phyloP scores from a whole-genome alignment of 2,329 filamentous ascomycete genomes.

The Alternaria novae-zelandiae region DNA sequence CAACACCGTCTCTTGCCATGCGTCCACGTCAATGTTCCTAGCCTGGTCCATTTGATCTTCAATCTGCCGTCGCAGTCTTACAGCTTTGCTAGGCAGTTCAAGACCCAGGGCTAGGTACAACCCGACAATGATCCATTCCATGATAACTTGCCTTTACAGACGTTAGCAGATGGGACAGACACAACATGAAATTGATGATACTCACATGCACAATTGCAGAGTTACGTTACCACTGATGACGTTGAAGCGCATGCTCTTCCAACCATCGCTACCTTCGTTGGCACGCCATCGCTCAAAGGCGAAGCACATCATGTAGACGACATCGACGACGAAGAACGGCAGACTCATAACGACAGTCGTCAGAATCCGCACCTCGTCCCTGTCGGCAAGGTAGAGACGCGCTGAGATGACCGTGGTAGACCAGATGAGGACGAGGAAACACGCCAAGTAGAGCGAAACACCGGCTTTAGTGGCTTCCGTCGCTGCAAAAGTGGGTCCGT shows the following conservation, averaged over 20 bases:
- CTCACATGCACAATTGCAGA: slow-evolving; percentile 45
- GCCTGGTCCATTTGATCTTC: slow-evolving; percentile 34
- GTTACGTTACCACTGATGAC: slow-evolving; percentile 45
- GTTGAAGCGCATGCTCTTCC: slow-evolving; percentile 37
- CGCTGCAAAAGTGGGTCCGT: slow-evolving; percentile 39
- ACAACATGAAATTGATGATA: slow-evolving; percentile 4
- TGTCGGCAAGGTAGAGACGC: slow-evolving; percentile 41
- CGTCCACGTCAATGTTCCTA: slow-evolving; percentile 34
- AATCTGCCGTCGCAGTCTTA: slow-evolving; percentile 35
- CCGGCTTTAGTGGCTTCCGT: slow-evolving; percentile 46
- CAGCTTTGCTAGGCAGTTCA: slow-evolving; percentile 40
- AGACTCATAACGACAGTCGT: slow-evolving; percentile 45
- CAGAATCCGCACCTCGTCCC: slow-evolving; percentile 43
- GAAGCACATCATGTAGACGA: slow-evolving; percentile 49
- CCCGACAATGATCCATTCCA: slow-evolving; percentile 44
- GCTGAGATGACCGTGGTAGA: slow-evolving; percentile 45
- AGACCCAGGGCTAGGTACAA: slow-evolving; percentile 42
- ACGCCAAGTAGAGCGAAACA: slow-evolving; percentile 41
- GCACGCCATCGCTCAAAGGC: slow-evolving; percentile 37
- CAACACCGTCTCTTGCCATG: slow-evolving; percentile 37
- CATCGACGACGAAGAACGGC: slow-evolving; percentile 45
- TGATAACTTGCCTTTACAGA: slow-evolving; percentile 41
- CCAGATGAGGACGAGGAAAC: slow-evolving; percentile 44
- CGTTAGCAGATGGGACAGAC: not conserved
- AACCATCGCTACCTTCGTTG: slow-evolving; percentile 7